These are phyloP conservation scores for Discostella pseudostelligera DNA, from an alignment of 108 stramenopile genomes.

Conservation along the genomic window DNA sequence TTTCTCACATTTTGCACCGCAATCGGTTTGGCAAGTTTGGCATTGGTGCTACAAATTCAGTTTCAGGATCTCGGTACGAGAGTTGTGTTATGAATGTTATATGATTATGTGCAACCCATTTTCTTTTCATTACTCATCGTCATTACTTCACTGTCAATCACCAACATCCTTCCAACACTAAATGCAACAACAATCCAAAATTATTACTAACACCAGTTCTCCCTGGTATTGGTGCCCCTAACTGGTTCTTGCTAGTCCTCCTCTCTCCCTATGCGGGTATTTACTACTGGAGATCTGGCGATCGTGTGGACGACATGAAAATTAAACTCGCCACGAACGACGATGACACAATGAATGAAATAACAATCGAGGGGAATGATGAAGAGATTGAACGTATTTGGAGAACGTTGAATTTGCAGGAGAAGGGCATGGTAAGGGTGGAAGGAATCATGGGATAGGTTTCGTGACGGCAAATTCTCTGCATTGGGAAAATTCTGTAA, in stretches of 20 bases:
- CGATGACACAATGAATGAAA: conserved; percentile 84
- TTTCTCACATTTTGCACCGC: conserved; percentile 93
- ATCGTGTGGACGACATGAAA: conserved; percentile 81
- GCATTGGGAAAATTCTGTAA: no score
- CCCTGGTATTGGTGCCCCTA: conserved; percentile 71
- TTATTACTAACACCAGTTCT: conserved; percentile 27
- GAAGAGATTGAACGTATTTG: conserved; percentile 95
- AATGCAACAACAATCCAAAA: conserved; percentile 1
- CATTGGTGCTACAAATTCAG: conserved; percentile 87
- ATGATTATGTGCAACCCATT: no score
- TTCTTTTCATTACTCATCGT: no score
- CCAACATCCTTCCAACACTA: no score
- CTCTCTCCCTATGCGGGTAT: conserved; percentile 91
- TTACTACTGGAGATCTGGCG: conserved; percentile 93
- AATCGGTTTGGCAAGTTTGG: conserved; percentile 82
- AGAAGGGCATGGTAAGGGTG: conserved; percentile 95
- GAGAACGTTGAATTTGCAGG: conserved; percentile 82
- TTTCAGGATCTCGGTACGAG: conserved; percentile 65
- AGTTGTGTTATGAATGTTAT: not conserved
- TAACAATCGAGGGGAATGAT: conserved; percentile 78
- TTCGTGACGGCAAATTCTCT: no score
- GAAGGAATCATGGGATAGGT: conserved; percentile 73
- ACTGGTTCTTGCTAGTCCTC: conserved; percentile 81
- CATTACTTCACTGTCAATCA: no score
- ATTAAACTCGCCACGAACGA: conserved; percentile 78